Conservation (phyloP, 345 rosid genomes). For the Laguncularia racemosa region DNA sequence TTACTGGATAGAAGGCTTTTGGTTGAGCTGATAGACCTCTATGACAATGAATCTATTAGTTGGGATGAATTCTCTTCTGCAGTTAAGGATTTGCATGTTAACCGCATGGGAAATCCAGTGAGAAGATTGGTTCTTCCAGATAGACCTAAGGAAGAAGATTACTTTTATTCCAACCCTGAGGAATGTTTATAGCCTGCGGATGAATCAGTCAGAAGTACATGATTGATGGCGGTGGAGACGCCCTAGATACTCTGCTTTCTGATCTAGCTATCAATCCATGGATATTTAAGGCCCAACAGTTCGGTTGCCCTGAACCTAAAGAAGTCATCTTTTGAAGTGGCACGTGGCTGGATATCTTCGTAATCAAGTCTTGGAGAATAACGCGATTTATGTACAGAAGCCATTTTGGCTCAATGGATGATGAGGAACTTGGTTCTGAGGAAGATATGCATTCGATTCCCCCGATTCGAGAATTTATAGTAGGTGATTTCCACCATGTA, state of each 20-base stretch:
- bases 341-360: background rate
- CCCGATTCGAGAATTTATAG: slow-evolving; percentile 12
- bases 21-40: slow-evolving; percentile 76
- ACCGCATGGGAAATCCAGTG: slow-evolving; percentile 63
- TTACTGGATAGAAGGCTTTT: slow-evolving; percentile 65
- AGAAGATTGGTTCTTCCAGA: slow-evolving; percentile 62
- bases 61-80: slow-evolving; percentile 80
- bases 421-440: slow-evolving; percentile 18
- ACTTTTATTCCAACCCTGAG: slow-evolving; percentile 89
- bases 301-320: background rate
- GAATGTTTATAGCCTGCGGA: slow-evolving; percentile 64
- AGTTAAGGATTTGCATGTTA: slow-evolving; percentile 64
- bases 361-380: background rate
- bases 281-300: background rate
- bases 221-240: slow-evolving; percentile 12
- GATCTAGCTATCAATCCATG: slow-evolving; percentile 4
- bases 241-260: slow-evolving; percentile 3
- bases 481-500: slow-evolving; percentile 11
- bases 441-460: slow-evolving; percentile 21
- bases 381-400: slow-evolving; percentile 34
- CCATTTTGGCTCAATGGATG: slow-evolving; percentile 33
- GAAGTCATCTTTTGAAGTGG: background rate
- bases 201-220: slow-evolving; percentile 28
- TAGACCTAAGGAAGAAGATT: slow-evolving; percentile 89
- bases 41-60: slow-evolving; percentile 43